A percentile compares a stretch with the other conserved stretches of the same genome.
These are phyloP conservation scores for Penicillium egyptiacum DNA, from an alignment of 495 filamentous ascomycete species.

Conservation along the genomic window DNA sequence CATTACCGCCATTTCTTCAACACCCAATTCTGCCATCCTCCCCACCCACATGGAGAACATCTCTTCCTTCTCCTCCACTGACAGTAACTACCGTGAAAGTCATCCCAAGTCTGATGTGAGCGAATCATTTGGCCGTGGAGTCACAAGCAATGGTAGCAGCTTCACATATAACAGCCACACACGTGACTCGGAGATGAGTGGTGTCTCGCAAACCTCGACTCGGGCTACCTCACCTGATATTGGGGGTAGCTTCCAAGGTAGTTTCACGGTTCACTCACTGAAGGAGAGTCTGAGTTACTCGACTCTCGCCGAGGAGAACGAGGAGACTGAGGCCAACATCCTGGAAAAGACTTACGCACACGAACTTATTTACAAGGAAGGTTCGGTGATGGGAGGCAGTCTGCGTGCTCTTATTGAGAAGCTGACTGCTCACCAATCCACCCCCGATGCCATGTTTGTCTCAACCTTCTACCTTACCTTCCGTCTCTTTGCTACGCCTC, in stretches of 20 bases:
- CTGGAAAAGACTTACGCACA: slow-evolving; percentile 84
- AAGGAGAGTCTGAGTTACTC: slow-evolving; percentile 59
- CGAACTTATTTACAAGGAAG: slow-evolving; percentile 92
- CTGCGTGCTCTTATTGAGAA: slow-evolving; percentile 89
- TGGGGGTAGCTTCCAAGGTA: slow-evolving; percentile 33
- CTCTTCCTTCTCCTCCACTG: slow-evolving; percentile 32
- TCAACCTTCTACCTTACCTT: slow-evolving; percentile 97
- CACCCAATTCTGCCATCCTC: slow-evolving; percentile 34
- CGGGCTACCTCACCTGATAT: slow-evolving; percentile 86
- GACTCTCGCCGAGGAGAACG: slow-evolving; percentile 67
- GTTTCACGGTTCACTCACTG: slow-evolving; percentile 46
- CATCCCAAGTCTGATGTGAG: slow-evolving; percentile 39
- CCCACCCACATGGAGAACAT: slow-evolving; percentile 40
- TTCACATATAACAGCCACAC: slow-evolving; percentile 73
- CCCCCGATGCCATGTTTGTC: slow-evolving; percentile 90
- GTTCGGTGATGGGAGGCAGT: slow-evolving; percentile 90
- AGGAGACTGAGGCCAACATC: slow-evolving; percentile 77
- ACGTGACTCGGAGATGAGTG: slow-evolving; percentile 78
- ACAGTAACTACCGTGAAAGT: slow-evolving; percentile 28
- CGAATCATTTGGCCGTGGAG: slow-evolving; percentile 42
- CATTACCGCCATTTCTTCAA: slow-evolving; percentile 29
- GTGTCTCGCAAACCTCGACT: slow-evolving; percentile 79
- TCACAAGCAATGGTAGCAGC: slow-evolving; percentile 60
- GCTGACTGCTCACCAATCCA: slow-evolving; percentile 89
- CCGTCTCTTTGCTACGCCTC: slow-evolving; percentile 84